These are phyloP conservation scores for Juncus inflexus DNA, from an alignment of 176 grass and related monocot genomes.

Conservation along the genomic window DNA sequence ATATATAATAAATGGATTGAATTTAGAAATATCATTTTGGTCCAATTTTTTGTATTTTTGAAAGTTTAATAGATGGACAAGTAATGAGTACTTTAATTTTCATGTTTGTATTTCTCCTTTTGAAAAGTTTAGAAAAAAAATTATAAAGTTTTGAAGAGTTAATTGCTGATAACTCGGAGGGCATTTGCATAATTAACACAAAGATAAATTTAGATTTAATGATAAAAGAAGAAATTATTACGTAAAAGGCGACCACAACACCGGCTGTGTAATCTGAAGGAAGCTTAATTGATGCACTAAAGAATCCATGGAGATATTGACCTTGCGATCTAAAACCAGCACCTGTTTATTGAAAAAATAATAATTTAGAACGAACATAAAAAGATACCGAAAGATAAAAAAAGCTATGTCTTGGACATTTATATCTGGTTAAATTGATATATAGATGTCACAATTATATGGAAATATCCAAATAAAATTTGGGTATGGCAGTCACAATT, in stretches of 20 bases:
- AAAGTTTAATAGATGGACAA: too few species aligned
- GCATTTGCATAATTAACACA: too few species aligned
- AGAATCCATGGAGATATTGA: conserved; percentile 60
- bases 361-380: neutral
- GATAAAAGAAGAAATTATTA: conserved; percentile 15
- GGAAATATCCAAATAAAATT: neutral
- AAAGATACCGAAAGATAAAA: neutral
- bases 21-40: neutral
- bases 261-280: conserved; percentile 68
- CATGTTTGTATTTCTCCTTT: neutral
- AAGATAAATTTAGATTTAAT: neutral
- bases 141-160: too few species aligned
- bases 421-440: too few species aligned
- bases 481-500: too few species aligned
- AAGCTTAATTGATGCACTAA: conserved; percentile 81
- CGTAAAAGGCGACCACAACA: conserved; percentile 90
- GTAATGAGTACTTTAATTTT: neutral
- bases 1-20: neutral
- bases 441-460: too few species aligned
- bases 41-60: neutral
- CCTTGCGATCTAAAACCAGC: conserved; percentile 70
- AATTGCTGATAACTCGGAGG: too few species aligned
- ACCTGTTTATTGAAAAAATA: conserved; percentile 27
- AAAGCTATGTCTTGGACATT: neutral
- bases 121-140: neutral